Base-by-base conservation (phyloP, 1,284 basidiomycete species). In the Hortiboletus rubellus region DNA sequence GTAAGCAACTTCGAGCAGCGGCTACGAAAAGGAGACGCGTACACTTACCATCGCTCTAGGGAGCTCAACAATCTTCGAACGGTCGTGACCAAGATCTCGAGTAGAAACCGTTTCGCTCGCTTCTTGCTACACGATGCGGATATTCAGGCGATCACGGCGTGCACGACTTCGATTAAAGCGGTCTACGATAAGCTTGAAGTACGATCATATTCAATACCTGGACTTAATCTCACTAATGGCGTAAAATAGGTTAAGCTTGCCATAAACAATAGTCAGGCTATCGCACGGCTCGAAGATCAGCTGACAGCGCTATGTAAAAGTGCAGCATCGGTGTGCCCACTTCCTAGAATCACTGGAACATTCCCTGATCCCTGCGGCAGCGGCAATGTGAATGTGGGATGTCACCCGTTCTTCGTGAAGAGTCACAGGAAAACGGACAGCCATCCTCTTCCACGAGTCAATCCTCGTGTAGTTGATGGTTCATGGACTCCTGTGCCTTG, bases 141-240 rank as follows among this genome's bases (percentile, higher is more conserved):
- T 37, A 33, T 67, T n/a, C 15, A 42, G 10, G 49, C 53, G 3
- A 51, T 67, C n/a, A 49, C 17, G 1, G 50, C 48, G 0, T 66
- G 55, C 31, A 52, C 46, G 7, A 1, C 31, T 33, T 63, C 60
- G 14, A 55, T 67, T 17, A 63, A 36, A 24, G 30, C 17, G 5
- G 27, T 67, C 7, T 57, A 55, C 7, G 27, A 65, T 43, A 57
- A 55, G 6, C 46, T 65, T 15, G 55, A 37, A 11, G 66, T 68
- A 57, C 14, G 50, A 7, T 10, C 9, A 7, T 41, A 33, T n/a
- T 46, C 1, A 1, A 45, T 14, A n/a, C 10, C 3, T 7, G 2
- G 0, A 3, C 3, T 18, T 27, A 9, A 22, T 47, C 36, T 49
- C 17, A 8, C 45, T 56, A 33, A 65, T 15, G 30, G 2, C 12